phyloP scores from a whole-genome alignment of 192 early-diverging fungal species.

The Backusella tuberculispora region DNA sequence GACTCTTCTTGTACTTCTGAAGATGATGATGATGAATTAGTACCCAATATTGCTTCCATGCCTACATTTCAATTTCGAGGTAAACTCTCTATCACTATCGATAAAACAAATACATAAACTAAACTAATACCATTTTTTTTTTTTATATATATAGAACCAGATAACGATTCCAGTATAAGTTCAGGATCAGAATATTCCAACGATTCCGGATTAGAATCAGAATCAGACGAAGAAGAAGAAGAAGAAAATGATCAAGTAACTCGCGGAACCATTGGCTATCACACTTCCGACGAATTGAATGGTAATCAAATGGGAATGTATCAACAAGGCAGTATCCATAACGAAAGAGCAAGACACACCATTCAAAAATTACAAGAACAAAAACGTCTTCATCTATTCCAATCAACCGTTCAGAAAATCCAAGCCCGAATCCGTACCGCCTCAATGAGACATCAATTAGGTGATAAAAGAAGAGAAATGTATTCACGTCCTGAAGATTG shows the following conservation, averaged over 20 bases:
- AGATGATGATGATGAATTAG: neutral
- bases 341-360: constrained; percentile 3
- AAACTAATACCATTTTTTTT: neutral
- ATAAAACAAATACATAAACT: neutral
- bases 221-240: neutral
- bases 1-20: neutral
- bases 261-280: neutral
- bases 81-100: neutral
- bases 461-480: neutral
- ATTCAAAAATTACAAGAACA: constrained; percentile 28
- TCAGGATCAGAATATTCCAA: neutral
- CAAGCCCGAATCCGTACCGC: constrained; percentile 46
- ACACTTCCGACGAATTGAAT: neutral
- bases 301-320: neutral
- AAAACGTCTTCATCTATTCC: constrained; percentile 17
- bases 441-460: neutral
- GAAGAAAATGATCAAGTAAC: neutral
- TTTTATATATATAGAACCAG: neutral
- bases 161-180: neutral
- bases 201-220: neutral
- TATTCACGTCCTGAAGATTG: constrained; percentile 12
- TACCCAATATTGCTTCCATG: neutral
- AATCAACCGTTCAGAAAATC: constrained; percentile 34
- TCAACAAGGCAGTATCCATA: neutral
- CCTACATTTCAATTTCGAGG: neutral